Percentiles rank a stretch among this genome's conserved stretches.
These are phyloP conservation scores for Claviceps sp. DNA, from an alignment of 2,329 filamentous ascomycete species.

Conservation along the genomic window DNA sequence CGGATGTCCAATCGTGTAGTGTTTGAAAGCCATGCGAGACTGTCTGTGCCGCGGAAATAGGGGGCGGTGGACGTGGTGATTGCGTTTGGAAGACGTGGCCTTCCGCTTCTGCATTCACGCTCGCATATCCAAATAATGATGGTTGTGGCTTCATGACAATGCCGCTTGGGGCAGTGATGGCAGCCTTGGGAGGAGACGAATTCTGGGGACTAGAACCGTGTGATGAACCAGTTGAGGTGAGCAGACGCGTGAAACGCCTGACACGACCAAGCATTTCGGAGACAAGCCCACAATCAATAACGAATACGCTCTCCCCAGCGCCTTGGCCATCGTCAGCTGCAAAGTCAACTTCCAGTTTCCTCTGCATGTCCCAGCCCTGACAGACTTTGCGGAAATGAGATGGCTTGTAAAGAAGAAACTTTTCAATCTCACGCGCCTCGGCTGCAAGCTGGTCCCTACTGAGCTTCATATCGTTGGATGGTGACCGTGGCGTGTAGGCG, in stretches of 20 bases:
- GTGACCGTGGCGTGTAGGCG: conserved; percentile 70
- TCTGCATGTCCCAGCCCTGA: conserved; percentile 83
- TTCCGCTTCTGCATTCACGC: not conserved
- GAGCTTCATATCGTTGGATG: conserved; percentile 59
- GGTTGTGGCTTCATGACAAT: conserved; percentile 5
- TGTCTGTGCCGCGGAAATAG: conserved; percentile 11
- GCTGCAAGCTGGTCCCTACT: conserved; percentile 56
- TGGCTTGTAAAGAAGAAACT: conserved; percentile 58
- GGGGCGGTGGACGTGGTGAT: conserved; percentile 11
- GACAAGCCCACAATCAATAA: conserved; percentile 60
- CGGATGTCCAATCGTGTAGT: conserved; percentile 19
- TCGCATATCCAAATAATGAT: conserved; percentile 19
- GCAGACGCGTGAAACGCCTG: conserved; percentile 28
- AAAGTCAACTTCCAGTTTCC: conserved; percentile 79
- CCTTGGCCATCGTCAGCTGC: conserved; percentile 63
- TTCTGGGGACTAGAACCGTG: conserved; percentile 2
- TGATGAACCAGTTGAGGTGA: conserved; percentile 9
- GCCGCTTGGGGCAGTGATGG: not conserved
- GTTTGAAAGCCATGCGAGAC: conserved; percentile 4
- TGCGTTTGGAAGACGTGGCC: conserved; percentile 10
- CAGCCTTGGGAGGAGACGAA: not conserved
- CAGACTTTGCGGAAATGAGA: conserved; percentile 67
- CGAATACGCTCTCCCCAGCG: conserved; percentile 63
- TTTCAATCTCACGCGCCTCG: conserved; percentile 72
- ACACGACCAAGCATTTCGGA: conserved; percentile 36